Base-by-base conservation (phyloP, 2,329 filamentous ascomycete genomes). In the Cercospora sesami region DNA sequence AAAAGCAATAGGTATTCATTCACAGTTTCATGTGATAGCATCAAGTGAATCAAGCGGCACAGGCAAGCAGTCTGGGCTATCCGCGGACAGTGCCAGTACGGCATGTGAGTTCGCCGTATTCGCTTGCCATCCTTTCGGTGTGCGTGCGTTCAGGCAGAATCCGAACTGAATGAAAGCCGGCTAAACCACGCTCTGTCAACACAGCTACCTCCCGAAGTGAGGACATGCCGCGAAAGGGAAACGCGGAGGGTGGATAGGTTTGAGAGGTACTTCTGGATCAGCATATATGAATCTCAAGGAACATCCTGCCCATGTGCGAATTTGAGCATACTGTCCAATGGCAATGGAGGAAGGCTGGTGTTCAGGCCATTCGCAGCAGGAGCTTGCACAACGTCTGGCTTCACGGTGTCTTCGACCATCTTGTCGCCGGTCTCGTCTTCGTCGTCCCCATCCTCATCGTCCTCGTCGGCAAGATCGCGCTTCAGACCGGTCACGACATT, bases 401-500 rank as follows among this genome's bases (percentile, higher is more conserved):
- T 59, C 53, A 31, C 31, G n/a, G 60, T 55, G 42, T 64, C 76
- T 31, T 78, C 68, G 68, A 78, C 57, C 68, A 69, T 66, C 57
- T 48, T 67, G 16, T 63, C 33, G 14, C 66, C 64, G 64, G 72
- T 65, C 33, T 71, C 70, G n/a, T 72, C 74, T 36, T 72, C 73
- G 39, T 81, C 81, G 5, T 80, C 81, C 30, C 81, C 80, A 2
- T 81, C 81, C 8, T 81, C 81, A 1, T 82, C 82, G 8, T 89
- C 87, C 1, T 89, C 87, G 2, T 86, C 86, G 0, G 72, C 73
- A 28, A 86, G 73, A 66, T 80, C 83, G 72, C 86, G 84, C 75
- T 79, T 85, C 75, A 95, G 78, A 0, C 92, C 92, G 0, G 91
- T 94, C 42, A 89, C 84, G 57, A 94, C 90, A 73, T 87, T 90